These are phyloP conservation scores for Corchorus capsularis DNA, from an alignment of 345 rosid genomes.

Conservation along the genomic window DNA sequence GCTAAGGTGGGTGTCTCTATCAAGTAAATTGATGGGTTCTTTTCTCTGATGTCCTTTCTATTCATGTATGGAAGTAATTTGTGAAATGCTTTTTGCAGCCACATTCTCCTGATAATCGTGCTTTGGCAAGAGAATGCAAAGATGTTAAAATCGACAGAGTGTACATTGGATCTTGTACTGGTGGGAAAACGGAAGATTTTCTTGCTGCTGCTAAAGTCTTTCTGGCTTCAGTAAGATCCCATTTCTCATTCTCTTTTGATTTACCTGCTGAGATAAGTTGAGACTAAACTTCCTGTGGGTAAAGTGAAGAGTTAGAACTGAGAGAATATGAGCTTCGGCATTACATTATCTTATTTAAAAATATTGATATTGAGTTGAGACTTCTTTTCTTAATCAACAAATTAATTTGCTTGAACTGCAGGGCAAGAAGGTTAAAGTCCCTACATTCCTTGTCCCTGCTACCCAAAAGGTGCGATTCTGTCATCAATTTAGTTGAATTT, in stretches of 20 bases:
- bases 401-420: slow-evolving; percentile 35
- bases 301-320: neutral
- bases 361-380: neutral
- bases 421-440: slow-evolving; percentile 92
- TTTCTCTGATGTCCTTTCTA: neutral
- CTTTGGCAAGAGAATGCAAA: slow-evolving; percentile 97
- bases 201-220: slow-evolving; percentile 93
- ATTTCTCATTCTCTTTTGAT: slow-evolving; percentile 1
- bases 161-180: slow-evolving; percentile 98
- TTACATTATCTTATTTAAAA: neutral
- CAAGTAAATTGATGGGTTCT: neutral
- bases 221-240: slow-evolving; percentile 66
- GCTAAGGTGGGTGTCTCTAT: slow-evolving; percentile 69
- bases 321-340: neutral
- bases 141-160: slow-evolving; percentile 98
- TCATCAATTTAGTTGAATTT: neutral
- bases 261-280: neutral
- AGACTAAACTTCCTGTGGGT: neutral
- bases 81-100: slow-evolving; percentile 58
- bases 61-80: slow-evolving; percentile 18
- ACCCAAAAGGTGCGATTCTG: slow-evolving; percentile 68
- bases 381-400: slow-evolving; percentile 4
- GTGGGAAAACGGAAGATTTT: slow-evolving; percentile 94
- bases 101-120: slow-evolving; percentile 97
- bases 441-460: slow-evolving; percentile 97